Conservation (phyloP, 1,284 basidiomycete genomes). For the Testicularia cyperi region DNA sequence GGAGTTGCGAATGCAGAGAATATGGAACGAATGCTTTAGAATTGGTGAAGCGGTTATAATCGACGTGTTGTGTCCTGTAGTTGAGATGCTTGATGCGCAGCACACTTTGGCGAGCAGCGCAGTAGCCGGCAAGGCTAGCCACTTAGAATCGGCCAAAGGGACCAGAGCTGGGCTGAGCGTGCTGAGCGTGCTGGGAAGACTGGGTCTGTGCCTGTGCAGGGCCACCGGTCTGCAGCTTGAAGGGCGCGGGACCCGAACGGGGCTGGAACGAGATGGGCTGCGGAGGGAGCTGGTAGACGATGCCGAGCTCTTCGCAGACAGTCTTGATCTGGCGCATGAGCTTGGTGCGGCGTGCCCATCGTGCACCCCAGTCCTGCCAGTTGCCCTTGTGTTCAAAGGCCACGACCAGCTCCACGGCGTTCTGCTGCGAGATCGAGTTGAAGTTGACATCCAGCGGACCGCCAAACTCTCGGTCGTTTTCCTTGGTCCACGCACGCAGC, state of each 20-base stretch:
- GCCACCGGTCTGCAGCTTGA: slow-evolving; percentile 12
- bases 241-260: slow-evolving; percentile 27
- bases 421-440: slow-evolving; percentile 57
- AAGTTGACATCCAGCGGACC: slow-evolving; percentile 58
- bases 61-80: no score
- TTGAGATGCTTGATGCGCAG: no score
- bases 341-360: slow-evolving; percentile 63
- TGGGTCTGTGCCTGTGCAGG: not conserved
- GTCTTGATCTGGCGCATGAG: slow-evolving; percentile 53
- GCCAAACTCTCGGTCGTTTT: slow-evolving; percentile 67
- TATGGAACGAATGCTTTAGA: no score
- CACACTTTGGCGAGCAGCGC: no score
- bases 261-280: slow-evolving; percentile 55
- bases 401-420: slow-evolving; percentile 61
- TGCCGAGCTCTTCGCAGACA: slow-evolving; percentile 40
- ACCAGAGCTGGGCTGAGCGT: no score
- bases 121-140: no score
- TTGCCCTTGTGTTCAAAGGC: slow-evolving; percentile 78
- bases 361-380: slow-evolving; percentile 83
- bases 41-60: no score
- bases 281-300: slow-evolving; percentile 46
- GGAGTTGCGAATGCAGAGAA: no score
- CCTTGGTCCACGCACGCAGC: slow-evolving; percentile 68
- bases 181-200: no score
- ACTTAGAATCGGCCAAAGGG: no score